A percentile compares a stretch with the other conserved stretches of the same genome.
Evolutionary conservation across 1,284 basidiomycete genomes (phyloP).

Genomic region (Tilletia setariae): DNA sequence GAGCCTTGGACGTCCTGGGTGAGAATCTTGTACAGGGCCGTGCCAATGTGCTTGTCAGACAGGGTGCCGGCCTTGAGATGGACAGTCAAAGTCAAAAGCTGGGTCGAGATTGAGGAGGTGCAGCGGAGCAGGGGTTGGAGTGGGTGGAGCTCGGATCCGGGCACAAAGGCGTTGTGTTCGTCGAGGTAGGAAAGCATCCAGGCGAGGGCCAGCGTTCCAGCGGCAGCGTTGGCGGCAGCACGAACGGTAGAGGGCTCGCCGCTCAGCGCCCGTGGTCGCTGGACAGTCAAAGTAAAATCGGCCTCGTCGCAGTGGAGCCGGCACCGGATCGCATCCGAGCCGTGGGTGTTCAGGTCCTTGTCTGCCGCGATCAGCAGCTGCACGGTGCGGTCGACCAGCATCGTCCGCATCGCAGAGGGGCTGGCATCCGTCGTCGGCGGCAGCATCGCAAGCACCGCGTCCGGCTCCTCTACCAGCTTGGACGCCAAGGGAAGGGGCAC

Average conservation of each 20-base stretch:
- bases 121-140: not conserved
- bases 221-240: not conserved
- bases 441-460: too few species aligned
- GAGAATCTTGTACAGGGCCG: not conserved
- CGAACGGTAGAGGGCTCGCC: not conserved
- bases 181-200: not conserved
- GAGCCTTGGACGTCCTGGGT: not conserved
- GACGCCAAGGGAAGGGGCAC: too few species aligned
- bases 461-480: too few species aligned
- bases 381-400: too few species aligned
- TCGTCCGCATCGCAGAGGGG: too few species aligned
- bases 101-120: not conserved
- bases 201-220: not conserved
- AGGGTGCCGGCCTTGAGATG: not conserved
- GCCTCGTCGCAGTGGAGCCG: not conserved
- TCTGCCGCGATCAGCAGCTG: too few species aligned
- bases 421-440: too few species aligned
- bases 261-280: not conserved
- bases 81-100: not conserved
- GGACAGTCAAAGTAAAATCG: not conserved
- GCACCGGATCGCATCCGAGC: not conserved
- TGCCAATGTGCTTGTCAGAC: not conserved
- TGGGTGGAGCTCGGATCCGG: not conserved
- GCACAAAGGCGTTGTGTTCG: not conserved
- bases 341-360: too few species aligned